A percentile compares a stretch with the other conserved stretches of the same genome.
Evolutionary conservation across 495 filamentous ascomycete species (phyloP).

Genomic region (Clavariopsis aquatica): DNA sequence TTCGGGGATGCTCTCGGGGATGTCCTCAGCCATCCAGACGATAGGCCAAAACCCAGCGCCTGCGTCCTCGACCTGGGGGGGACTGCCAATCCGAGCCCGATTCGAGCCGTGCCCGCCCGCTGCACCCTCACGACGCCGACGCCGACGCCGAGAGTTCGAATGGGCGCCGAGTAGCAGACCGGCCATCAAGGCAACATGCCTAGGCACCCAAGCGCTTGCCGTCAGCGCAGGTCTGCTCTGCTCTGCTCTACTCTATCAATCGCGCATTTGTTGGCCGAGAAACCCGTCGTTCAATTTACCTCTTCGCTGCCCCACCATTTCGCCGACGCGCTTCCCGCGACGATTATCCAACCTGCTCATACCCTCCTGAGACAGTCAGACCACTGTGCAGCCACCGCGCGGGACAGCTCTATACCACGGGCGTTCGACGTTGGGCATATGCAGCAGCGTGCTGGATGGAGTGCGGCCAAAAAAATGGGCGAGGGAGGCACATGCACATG

Average conservation of each 20-base stretch:
- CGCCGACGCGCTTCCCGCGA: background rate
- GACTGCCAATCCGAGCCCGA: too few species aligned
- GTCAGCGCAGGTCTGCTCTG: background rate
- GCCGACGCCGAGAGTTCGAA: background rate
- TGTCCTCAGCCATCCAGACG: background rate
- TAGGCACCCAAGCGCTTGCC: too few species aligned
- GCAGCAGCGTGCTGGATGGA: background rate
- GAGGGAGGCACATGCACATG: too few species aligned
- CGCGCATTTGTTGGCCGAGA: background rate
- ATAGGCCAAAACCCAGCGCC: background rate
- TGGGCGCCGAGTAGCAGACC: too few species aligned
- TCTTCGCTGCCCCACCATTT: background rate
- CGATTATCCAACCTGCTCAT: conserved; percentile 13
- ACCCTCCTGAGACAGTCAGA: conserved; percentile 15
- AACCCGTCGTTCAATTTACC: background rate
- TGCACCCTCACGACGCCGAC: too few species aligned
- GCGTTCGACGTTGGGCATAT: background rate
- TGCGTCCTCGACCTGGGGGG: background rate
- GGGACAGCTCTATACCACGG: background rate
- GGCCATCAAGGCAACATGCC: too few species aligned
- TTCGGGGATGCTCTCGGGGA: background rate
- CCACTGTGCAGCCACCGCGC: background rate
- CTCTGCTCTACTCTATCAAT: background rate
- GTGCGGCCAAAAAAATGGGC: too few species aligned
- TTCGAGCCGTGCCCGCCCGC: too few species aligned